A percentile compares a stretch with the other conserved stretches of the same genome.
Conservation (phyloP, 2,329 filamentous ascomycete species). For the Madurella mycetomatis region DNA sequence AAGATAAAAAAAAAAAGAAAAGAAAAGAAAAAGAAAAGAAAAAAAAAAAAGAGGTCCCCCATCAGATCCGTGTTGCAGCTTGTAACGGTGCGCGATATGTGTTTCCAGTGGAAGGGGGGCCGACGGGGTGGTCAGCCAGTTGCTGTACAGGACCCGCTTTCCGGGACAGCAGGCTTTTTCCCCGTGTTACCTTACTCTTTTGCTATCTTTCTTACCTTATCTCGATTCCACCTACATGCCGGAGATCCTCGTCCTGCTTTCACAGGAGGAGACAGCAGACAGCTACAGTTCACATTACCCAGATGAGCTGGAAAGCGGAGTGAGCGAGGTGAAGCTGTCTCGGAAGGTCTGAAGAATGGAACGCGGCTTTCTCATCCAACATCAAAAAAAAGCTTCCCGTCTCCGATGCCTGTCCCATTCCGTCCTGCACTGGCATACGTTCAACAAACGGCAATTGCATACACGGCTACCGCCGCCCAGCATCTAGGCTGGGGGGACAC, state of each 20-base stretch:
- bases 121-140: constrained; percentile 9
- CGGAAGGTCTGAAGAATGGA: too few species aligned
- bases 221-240: neutral
- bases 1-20: neutral
- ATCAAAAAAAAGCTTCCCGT: too few species aligned
- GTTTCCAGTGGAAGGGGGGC: constrained; percentile 9
- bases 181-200: neutral
- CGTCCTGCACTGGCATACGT: too few species aligned
- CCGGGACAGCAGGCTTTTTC: constrained; percentile 3
- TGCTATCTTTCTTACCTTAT: constrained; percentile 9
- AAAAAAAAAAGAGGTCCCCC: neutral
- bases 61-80: neutral
- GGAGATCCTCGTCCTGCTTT: too few species aligned
- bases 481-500: neutral
- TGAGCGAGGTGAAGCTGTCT: too few species aligned
- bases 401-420: too few species aligned
- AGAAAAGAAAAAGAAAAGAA: constrained; percentile 11
- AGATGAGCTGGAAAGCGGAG: too few species aligned
- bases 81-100: neutral
- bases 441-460: neutral
- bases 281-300: too few species aligned
- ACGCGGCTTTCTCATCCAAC: too few species aligned
- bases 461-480: neutral
- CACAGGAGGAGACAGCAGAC: too few species aligned
- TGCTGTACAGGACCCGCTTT: constrained; percentile 12